Base-by-base conservation (phyloP, 768 basidiomycete species). In the Auricularia sp. region DNA sequence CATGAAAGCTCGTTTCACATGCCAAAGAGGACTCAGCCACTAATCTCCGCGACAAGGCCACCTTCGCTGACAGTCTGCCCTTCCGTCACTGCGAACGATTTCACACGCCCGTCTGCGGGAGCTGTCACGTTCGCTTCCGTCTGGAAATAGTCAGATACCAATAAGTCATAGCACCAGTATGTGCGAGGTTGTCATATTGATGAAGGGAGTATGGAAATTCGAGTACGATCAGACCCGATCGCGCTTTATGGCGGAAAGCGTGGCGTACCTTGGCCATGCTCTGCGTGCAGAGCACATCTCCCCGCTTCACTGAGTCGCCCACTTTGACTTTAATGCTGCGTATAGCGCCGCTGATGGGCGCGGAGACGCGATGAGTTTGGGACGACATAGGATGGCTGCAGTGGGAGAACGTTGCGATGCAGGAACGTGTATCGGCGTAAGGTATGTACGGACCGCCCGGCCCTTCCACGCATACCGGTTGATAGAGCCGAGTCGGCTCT, bases 291-390 rank as follows among this genome's bases (percentile, higher is more conserved):
- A 67, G 62, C 36, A 66, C 54, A 14, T 66, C 62, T 1, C 67
- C 67, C 47, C 47, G n/a, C 35, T 51, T 61, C 34, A 67, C 67
- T 7, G 33, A 39, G 18, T 56, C 59, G 21, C 65, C 65, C n/a
- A 35, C 16, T 44, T 35, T 43, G n/a, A 66, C 65, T 56, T 59
- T 60, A 4, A 66, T 43, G 23, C 66, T 64, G 35, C 66, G 64
- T 7, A 67, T 60, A 54, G 53, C 53, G 12, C 66, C 64, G 18
- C 43, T 62, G 29, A 67, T 60, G 42, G 64, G 64, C 16, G 66
- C 66, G n/a, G 47, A 42, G 18, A 67, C 64, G 44, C 23, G 42
- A 16, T 64, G 78, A 42, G 39, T 42, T 14, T 69, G 53, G 23
- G 63, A n/a, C 12, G 64, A 44, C 23, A 34, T 36, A 59, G 43